Percentiles rank a stretch among this genome's conserved stretches.
phyloP scores from a whole-genome alignment of 2,329 filamentous ascomycete species.

The Neofusicoccum umdonicola region DNA sequence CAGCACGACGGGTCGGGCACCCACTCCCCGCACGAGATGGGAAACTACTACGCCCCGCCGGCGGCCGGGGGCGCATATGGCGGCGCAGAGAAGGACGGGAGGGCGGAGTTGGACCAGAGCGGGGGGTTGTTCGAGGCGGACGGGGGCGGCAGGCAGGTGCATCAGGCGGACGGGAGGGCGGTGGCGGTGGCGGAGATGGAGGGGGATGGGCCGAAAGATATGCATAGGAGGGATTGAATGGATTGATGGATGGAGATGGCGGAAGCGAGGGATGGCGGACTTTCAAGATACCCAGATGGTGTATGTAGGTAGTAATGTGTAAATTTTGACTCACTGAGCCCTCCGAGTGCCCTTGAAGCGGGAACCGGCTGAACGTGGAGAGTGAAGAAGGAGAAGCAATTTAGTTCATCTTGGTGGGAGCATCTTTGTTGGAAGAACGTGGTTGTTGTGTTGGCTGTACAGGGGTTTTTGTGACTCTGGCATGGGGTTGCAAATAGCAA shows the following conservation, averaged over 20 bases:
- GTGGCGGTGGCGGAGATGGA: neutral
- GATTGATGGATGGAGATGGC: neutral
- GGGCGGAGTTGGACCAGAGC: conserved; percentile 1
- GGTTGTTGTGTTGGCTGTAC: neutral
- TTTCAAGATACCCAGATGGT: neutral
- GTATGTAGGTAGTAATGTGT: neutral
- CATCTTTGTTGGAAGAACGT: too few species aligned
- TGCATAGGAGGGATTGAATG: neutral
- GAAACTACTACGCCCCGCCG: neutral
- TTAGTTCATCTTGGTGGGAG: too few species aligned
- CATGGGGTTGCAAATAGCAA: neutral
- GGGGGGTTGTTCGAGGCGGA: neutral
- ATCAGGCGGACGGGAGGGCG: neutral
- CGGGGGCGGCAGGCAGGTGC: neutral
- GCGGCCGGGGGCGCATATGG: too few species aligned
- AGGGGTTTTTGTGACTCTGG: neutral
- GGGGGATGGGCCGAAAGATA: neutral
- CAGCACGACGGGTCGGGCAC: neutral
- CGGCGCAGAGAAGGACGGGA: neutral
- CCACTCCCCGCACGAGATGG: neutral
- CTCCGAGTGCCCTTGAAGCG: too few species aligned
- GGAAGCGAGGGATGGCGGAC: neutral
- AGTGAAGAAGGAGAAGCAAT: too few species aligned
- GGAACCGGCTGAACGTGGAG: too few species aligned
- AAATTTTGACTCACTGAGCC: neutral